Base-by-base conservation (phyloP, 805 yeast species). In the Wickerhamiella kurtzmanii region DNA sequence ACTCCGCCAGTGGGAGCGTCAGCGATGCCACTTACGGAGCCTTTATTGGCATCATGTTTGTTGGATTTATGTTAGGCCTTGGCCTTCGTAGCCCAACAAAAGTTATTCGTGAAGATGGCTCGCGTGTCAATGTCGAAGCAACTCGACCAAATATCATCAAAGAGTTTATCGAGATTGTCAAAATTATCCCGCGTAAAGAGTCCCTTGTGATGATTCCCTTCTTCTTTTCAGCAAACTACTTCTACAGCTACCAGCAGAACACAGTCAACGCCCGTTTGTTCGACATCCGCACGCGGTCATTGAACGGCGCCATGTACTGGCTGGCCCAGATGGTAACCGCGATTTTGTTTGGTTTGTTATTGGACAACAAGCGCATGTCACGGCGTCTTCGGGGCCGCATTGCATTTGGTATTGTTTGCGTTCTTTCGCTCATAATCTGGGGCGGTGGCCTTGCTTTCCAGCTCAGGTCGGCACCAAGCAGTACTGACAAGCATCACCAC, bases 181-280 rank as follows among this genome's bases (percentile, higher is more conserved):
- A 54, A 45, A 52, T 50, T 18, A 72, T 71, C 54, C 74, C 74
- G 43, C 65, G 52, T 25, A 49, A 49, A 45, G 54, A 62, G 58
- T 71, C 77, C 44, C 56, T 70, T 43, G 60, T 72, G 22, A 55
- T 76, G 59, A 72, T 78, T 68, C 82, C 82, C 40, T 70, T 75
- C 74, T 77, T 77, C 59, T 72, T 74, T 53, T 69, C 78, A 21
- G 74, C 82, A 35, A 77, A 77, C 65, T 77, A 78, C 78, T 77
- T 76, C 65, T 76, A 76, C 67, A 74, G 81, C 41, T 77, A 77
- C 61, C 80, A 77, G 62, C 76, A 74, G 56, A 75, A 76, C 59
- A 76, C 73, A 49, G 67, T 71, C 61, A 77, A 77, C 57, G 73
- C 72, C 39, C 74, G 72, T 17, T 64, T 72, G 43, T 77, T 77